Percentiles rank a stretch among this genome's conserved stretches.
These are phyloP conservation scores for Collariella sp. DNA, from an alignment of 495 filamentous ascomycete species.

Conservation along the genomic window DNA sequence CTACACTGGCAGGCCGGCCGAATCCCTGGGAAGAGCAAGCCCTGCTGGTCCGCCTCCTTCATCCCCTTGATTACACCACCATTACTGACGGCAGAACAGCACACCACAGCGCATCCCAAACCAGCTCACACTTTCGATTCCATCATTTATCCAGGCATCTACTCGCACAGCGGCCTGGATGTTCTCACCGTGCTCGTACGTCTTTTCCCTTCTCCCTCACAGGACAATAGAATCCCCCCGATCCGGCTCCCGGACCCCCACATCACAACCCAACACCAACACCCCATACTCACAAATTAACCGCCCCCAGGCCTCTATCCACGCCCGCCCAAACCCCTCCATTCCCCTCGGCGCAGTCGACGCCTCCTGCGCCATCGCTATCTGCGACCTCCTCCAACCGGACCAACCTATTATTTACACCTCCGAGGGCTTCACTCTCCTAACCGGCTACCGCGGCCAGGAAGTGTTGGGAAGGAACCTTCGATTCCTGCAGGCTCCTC, in stretches of 20 bases:
- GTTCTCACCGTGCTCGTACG: constrained; percentile 42
- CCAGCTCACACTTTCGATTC: constrained; percentile 19
- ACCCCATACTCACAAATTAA: not conserved
- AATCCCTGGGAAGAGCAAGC: constrained; percentile 24
- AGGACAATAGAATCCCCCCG: too few relatives aligned
- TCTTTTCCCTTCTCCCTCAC: not conserved
- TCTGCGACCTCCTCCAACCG: constrained; percentile 38
- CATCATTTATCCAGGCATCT: constrained; percentile 42
- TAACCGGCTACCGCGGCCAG: constrained; percentile 37
- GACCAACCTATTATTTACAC: constrained; percentile 45
- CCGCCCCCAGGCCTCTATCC: constrained; percentile 29
- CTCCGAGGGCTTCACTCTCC: constrained; percentile 33
- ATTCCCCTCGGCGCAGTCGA: constrained; percentile 41
- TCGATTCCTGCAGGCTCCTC: constrained; percentile 44
- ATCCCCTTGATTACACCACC: not conserved
- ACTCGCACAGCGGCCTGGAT: constrained; percentile 38
- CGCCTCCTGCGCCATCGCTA: constrained; percentile 36
- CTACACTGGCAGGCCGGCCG: constrained; percentile 6
- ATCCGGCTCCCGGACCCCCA: not conserved
- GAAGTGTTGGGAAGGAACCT: constrained; percentile 44
- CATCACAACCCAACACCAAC: not conserved
- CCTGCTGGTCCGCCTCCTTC: constrained; percentile 9
- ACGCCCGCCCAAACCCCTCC: constrained; percentile 35
- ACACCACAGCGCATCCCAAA: not conserved
- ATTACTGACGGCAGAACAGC: not conserved